Evolutionary conservation across 2,329 filamentous ascomycete genomes (phyloP).

Genomic region (Phaeosphaeriaceae sp.): DNA sequence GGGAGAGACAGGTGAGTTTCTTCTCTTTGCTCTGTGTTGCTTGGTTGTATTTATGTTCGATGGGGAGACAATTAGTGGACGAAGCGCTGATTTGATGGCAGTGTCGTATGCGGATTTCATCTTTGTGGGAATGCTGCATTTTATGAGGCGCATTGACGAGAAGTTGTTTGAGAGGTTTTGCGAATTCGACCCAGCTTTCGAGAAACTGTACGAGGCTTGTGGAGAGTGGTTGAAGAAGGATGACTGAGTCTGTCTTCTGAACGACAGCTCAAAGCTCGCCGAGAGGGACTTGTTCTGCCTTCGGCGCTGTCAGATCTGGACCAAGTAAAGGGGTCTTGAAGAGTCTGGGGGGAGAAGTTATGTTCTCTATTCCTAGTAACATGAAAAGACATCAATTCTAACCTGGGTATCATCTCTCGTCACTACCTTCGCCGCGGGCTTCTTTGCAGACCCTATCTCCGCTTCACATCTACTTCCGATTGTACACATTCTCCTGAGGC

Average conservation of each 20-base stretch:
- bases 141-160: slow-evolving; percentile 47
- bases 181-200: slow-evolving; percentile 47
- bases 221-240: slow-evolving; percentile 50
- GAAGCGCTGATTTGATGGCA: slow-evolving; percentile 13
- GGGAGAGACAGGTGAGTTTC: slow-evolving; percentile 56
- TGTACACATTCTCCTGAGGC: slow-evolving; percentile 27
- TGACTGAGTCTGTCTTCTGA: slow-evolving; percentile 26
- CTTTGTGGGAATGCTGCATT: slow-evolving; percentile 59
- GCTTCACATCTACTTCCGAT: slow-evolving; percentile 6
- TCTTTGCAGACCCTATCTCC: not conserved
- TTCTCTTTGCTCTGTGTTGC: slow-evolving; percentile 28
- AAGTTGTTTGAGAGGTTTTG: slow-evolving; percentile 50
- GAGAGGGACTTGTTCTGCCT: too few species aligned
- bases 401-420: not conserved
- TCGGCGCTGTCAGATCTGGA: too few species aligned
- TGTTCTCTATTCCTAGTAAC: not conserved
- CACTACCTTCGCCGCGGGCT: not conserved
- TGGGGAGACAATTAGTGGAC: too few species aligned
- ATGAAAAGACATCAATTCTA: not conserved
- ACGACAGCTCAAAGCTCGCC: too few species aligned
- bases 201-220: slow-evolving; percentile 49
- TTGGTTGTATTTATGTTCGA: not conserved
- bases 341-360: not conserved
- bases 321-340: not conserved
- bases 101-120: slow-evolving; percentile 58